Conservation (phyloP, 352 stramenopile genomes). For the Pelagophyceae sp. region DNA sequence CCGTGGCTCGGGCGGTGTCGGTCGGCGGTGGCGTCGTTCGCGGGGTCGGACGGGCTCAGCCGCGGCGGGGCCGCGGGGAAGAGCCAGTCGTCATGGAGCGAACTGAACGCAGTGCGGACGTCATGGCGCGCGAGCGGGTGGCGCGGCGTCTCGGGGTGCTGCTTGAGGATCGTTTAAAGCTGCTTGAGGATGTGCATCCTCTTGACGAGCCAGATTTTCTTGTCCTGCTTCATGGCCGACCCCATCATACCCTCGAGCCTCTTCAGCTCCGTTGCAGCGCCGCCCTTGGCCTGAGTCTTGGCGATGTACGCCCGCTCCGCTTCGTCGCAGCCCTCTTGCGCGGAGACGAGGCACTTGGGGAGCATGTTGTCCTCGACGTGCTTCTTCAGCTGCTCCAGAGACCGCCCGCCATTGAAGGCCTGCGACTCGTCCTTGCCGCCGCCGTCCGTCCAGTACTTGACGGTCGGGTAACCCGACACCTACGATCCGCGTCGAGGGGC, state of each 20-base stretch:
- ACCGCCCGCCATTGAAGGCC: constrained; percentile 22
- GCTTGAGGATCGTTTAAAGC: no score
- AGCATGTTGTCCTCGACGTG: constrained; percentile 28
- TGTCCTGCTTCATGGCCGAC: constrained; percentile 28
- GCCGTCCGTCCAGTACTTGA: constrained; percentile 33
- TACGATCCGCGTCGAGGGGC: no score
- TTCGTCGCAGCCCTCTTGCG: constrained; percentile 1
- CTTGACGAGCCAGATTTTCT: constrained; percentile 28
- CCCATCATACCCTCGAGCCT: constrained; percentile 29
- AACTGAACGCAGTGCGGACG: no score
- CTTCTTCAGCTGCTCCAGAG: constrained; percentile 23
- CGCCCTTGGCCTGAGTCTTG: constrained; percentile 25
- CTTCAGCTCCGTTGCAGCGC: constrained; percentile 23
- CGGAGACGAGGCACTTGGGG: constrained; percentile 20
- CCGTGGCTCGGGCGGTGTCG: no score
- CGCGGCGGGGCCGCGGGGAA: no score
- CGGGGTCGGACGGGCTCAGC: no score
- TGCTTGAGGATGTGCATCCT: constrained; percentile 29
- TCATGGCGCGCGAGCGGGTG: no score
- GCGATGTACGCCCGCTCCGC: constrained; percentile 19
- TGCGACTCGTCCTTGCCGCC: constrained; percentile 2
- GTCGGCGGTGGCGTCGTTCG: no score
- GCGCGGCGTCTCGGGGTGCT: no score
- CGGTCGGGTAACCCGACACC: constrained; percentile 33
- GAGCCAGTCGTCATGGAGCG: no score